These are phyloP conservation scores for Amanita inopinata DNA, from an alignment of 768 basidiomycete species.

Conservation along the genomic window DNA sequence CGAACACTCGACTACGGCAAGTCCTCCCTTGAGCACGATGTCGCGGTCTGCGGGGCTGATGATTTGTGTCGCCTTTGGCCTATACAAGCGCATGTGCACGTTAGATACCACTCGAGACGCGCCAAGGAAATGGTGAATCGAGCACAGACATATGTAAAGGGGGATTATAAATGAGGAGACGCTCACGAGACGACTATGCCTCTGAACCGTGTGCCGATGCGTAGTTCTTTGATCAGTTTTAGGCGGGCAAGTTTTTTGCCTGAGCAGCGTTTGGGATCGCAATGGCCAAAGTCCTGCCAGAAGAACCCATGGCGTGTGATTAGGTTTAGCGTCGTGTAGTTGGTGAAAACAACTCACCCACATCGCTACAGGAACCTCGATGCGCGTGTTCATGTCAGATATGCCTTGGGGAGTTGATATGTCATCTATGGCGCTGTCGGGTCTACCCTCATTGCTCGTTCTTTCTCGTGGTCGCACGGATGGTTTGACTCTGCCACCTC, in stretches of 20 bases:
- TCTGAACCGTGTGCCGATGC: constrained; percentile 77
- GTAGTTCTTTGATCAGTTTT: constrained; percentile 75
- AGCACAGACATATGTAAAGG: constrained; percentile 2
- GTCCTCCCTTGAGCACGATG: constrained; percentile 59
- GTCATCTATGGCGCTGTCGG: constrained; percentile 40
- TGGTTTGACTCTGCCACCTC: constrained; percentile 14
- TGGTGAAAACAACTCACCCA: constrained; percentile 65
- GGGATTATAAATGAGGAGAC: constrained; percentile 1
- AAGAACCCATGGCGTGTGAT: not conserved
- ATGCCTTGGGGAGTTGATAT: constrained; percentile 21
- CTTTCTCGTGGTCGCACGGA: constrained; percentile 5
- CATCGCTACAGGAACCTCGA: constrained; percentile 84
- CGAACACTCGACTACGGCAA: constrained; percentile 98
- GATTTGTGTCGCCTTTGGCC: constrained; percentile 74
- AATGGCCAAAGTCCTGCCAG: constrained; percentile 91
- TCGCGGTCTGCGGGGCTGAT: constrained; percentile 82
- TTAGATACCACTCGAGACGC: too few relatives aligned
- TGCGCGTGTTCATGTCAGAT: constrained; percentile 22
- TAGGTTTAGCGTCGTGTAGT: not conserved
- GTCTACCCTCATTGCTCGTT: constrained; percentile 29
- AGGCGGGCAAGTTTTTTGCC: constrained; percentile 88
- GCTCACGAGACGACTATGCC: constrained; percentile 92
- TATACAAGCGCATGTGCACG: constrained; percentile 21
- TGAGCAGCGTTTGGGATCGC: constrained; percentile 73
- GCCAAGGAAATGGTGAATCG: too few relatives aligned